Conservation (phyloP, 2,329 filamentous ascomycete genomes). For the Sarocladiaceae sp. region DNA sequence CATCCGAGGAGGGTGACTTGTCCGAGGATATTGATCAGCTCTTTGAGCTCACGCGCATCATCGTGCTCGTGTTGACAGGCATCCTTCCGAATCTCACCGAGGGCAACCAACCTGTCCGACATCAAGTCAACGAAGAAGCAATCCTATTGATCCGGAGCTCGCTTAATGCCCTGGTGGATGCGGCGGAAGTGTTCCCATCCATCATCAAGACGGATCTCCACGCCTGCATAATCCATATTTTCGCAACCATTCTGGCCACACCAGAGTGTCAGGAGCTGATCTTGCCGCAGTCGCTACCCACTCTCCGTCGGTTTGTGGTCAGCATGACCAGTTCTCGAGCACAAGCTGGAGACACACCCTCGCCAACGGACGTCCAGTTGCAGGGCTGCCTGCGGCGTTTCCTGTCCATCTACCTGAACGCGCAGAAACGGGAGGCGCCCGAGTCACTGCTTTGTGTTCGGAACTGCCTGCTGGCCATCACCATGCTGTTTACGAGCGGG, state of each 20-base stretch:
- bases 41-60: constrained; percentile 93
- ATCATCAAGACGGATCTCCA: constrained; percentile 96
- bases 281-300: constrained; percentile 82
- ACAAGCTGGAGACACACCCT: constrained; percentile 30
- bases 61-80: constrained; percentile 85
- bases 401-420: constrained; percentile 69
- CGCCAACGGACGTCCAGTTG: constrained; percentile 60
- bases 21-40: constrained; percentile 97
- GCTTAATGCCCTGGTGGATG: constrained; percentile 84
- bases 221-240: constrained; percentile 94
- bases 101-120: constrained; percentile 57
- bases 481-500: constrained; percentile 80
- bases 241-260: constrained; percentile 85
- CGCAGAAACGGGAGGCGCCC: constrained; percentile 67
- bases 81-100: constrained; percentile 77
- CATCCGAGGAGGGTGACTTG: constrained; percentile 63
- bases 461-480: constrained; percentile 82
- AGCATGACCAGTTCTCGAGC: constrained; percentile 53
- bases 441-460: constrained; percentile 83
- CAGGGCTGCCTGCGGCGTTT: constrained; percentile 79
- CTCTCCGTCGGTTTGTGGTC: constrained; percentile 83
- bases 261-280: constrained; percentile 78
- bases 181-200: constrained; percentile 88
- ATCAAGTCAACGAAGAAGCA: constrained; percentile 82
- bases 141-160: constrained; percentile 72